Evolutionary conservation across 2,329 filamentous ascomycete genomes (phyloP).

Genomic region (Neopestalotiopsis rosae): DNA sequence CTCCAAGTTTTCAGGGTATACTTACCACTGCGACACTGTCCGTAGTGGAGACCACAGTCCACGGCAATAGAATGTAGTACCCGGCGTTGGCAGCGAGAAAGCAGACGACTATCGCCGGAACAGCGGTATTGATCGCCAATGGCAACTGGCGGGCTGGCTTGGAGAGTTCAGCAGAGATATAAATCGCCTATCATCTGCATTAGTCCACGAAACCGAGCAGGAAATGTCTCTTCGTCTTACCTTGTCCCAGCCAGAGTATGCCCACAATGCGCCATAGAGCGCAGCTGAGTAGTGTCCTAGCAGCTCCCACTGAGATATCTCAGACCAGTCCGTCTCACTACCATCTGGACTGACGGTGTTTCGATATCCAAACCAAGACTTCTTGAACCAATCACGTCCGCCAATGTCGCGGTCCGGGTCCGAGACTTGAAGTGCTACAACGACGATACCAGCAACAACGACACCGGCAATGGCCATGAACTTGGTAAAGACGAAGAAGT

Average conservation of each 20-base stretch:
- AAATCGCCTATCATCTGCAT: slow-evolving; percentile 50
- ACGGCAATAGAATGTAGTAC: slow-evolving; percentile 68
- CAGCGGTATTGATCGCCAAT: slow-evolving; percentile 64
- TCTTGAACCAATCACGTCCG: slow-evolving; percentile 56
- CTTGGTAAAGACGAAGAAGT: slow-evolving; percentile 60
- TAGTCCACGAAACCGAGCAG: not conserved
- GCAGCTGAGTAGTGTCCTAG: slow-evolving; percentile 66
- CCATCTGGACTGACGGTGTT: slow-evolving; percentile 56
- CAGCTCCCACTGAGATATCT: slow-evolving; percentile 59
- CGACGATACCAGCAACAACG: slow-evolving; percentile 54
- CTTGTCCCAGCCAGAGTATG: slow-evolving; percentile 72
- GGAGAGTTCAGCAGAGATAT: slow-evolving; percentile 59
- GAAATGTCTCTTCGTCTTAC: slow-evolving; percentile 38
- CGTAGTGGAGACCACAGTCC: slow-evolving; percentile 61
- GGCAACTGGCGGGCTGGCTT: slow-evolving; percentile 60
- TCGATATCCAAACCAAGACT: slow-evolving; percentile 60
- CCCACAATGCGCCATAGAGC: slow-evolving; percentile 67
- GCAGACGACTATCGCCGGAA: slow-evolving; percentile 63
- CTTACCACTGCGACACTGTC: slow-evolving; percentile 68
- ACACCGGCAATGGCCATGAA: slow-evolving; percentile 54
- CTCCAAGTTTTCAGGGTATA: slow-evolving; percentile 10
- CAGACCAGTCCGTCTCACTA: slow-evolving; percentile 51
- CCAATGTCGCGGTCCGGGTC: slow-evolving; percentile 45
- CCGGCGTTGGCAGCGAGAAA: slow-evolving; percentile 66
- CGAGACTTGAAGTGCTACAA: slow-evolving; percentile 46